Evolutionary conservation across 139 green algal genomes (phyloP).

Genomic region (Dunaliella primolecta): DNA sequence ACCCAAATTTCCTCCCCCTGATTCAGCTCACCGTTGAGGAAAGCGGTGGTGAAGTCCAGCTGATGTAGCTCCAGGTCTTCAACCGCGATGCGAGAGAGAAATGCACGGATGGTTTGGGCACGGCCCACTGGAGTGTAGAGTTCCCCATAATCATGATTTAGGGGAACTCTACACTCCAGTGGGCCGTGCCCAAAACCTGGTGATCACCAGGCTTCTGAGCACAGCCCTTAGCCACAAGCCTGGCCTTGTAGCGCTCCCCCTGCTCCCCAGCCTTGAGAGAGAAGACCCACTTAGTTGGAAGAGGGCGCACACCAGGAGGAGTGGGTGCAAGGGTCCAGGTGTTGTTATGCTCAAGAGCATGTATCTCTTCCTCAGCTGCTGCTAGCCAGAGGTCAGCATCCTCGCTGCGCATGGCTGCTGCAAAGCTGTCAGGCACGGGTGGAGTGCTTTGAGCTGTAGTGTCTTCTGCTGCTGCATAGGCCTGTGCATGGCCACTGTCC

Average conservation of each 20-base stretch:
- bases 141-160: conserved; percentile 36
- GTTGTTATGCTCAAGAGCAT: too few species aligned
- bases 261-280: conserved; percentile 32
- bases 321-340: too few species aligned
- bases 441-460: too few species aligned
- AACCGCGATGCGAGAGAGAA: conserved; percentile 23
- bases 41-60: conserved; percentile 55
- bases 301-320: too few species aligned
- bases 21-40: conserved; percentile 51
- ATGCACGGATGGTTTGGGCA: conserved; percentile 5
- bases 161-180: conserved; percentile 38
- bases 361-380: too few species aligned
- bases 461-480: too few species aligned
- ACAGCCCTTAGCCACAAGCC: conserved; percentile 52
- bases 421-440: too few species aligned
- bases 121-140: conserved; percentile 25
- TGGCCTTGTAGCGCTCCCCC: conserved; percentile 49
- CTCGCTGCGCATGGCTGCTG: too few species aligned
- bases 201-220: conserved; percentile 29
- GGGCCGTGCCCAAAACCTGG: not conserved
- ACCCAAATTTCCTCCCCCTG: conserved; percentile 22
- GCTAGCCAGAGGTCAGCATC: too few species aligned
- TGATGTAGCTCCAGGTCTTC: conserved; percentile 41
- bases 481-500: too few species aligned
- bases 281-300: conserved; percentile 47